Base-by-base conservation (phyloP, 768 basidiomycete genomes). In the Mycena crocata region DNA sequence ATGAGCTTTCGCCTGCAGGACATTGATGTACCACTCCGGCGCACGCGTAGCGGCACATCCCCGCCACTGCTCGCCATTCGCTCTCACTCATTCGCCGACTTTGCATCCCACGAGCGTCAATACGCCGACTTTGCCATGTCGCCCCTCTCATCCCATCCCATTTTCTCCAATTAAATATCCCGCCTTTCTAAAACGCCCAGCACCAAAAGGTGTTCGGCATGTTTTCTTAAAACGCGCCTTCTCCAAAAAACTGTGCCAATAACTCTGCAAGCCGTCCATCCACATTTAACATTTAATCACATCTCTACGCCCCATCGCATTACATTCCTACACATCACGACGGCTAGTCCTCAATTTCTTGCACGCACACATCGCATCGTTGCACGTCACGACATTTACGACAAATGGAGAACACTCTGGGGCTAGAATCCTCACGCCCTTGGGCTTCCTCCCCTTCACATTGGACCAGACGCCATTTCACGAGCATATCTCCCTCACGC, bases 51-150 rank as follows among this genome's bases (percentile, higher is more conserved):
- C 65, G 75, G 64, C 48, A 74, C 77, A 13, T 68, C 65, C 8
- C 71, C 78, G 55, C 66, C 83, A 50, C 75, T 78, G 57, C 75
- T 80, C 68, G 76, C 82, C 56, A 71, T 77, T 40, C 83, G 83
- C 60, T 80, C 86, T 31, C 77, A 83, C 72, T 84, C 85, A 37
- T 82, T 84, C 54, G 77, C 78, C 55, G 82, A 81, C 71, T 76
- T 76, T 68, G 69, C 79, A 55, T 78, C 77, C 49, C 73, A 76
- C 59, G 80, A 82, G 58, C 70, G 63, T 65, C 76, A 73, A 61
- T 79, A 81, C 68, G 76, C 81, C 68, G 75, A 81, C 73, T 81
- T 80, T 58, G 74, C 79, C 57, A 76, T 78, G 59, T 80, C 81
- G 37, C 82, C 84, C 46, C 83, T 87, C 65, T 83, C 83, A 55